Conservation (phyloP, 1,284 basidiomycete genomes). For the Boletus hoseneyae region DNA sequence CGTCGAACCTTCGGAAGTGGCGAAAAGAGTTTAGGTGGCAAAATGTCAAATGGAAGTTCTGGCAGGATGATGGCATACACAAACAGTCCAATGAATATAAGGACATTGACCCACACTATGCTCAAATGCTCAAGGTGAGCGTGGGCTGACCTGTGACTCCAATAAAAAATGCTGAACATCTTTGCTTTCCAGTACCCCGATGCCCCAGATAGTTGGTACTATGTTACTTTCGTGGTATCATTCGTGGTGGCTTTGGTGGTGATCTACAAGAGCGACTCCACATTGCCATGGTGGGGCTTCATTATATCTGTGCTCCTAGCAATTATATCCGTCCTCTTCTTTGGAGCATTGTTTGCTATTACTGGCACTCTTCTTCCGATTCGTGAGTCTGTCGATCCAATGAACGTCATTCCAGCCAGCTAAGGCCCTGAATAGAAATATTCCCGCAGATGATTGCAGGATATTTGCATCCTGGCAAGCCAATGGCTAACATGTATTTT, state of each 20-base stretch:
- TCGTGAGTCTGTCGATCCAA: constrained; percentile 31
- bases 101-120: constrained; percentile 50
- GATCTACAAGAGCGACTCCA: constrained; percentile 48
- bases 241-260: constrained; percentile 42
- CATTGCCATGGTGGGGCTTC: constrained; percentile 53
- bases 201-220: constrained; percentile 47
- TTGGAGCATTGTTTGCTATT: constrained; percentile 48
- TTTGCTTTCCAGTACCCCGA: constrained; percentile 40
- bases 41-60: constrained; percentile 43
- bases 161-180: not conserved
- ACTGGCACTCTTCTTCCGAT: constrained; percentile 49
- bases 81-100: constrained; percentile 25
- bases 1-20: constrained; percentile 23
- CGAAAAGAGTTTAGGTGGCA: constrained; percentile 26
- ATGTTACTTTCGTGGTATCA: constrained; percentile 36
- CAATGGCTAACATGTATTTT: constrained; percentile 58
- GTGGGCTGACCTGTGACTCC: too few relatives aligned
- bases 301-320: constrained; percentile 40
- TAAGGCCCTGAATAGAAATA: constrained; percentile 12
- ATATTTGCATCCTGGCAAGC: constrained; percentile 58
- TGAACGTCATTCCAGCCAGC: not conserved
- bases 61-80: constrained; percentile 41
- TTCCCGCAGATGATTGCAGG: constrained; percentile 59
- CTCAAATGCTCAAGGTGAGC: constrained; percentile 49
- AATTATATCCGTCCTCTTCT: constrained; percentile 43